Evolutionary conservation across 345 rosid genomes (phyloP), one percentile per base, ranked within the genome.

Genomic region (Eucalyptus marginata): DNA sequence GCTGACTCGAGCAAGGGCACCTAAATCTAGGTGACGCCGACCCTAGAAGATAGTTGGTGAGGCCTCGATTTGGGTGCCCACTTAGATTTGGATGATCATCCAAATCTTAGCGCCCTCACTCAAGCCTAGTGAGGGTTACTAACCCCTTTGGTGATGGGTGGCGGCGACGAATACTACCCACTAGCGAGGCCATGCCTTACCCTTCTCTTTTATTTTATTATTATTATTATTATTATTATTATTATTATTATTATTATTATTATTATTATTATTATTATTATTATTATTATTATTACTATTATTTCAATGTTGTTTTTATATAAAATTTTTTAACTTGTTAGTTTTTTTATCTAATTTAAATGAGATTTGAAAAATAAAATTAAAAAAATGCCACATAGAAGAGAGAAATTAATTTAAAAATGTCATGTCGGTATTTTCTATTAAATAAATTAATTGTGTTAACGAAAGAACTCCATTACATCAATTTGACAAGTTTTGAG

Each of bases 181-280:
- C 62, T 56, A 56, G 13, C 3, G 0, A 56, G 29, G 29, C 13
- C 62, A 0, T 4, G 0, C 27, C 29, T 0, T 8, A 1, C 27
- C 10, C 12, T 54, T 54, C 1, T 50, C 16, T 54, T 10, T 3
- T 20, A 13, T 36, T 17, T 51, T 17, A 17, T 52, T 50, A 14
- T 13, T 49, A 2, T 49, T 49, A 49, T 49, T 14, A 49, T 50
- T 50, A 50, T 50, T 49, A 49, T 50, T 50, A 50, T 50, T 50
- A 50, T 50, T 50, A 50, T 50, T 50, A 50, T 50, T 50, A 50
- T 50, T 50, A 50, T 50, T 50, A 16, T 50, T 50, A 15, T 50
- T 50, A 15, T 50, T 49, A 49, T 49, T 47, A 47, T 49, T 49
- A 49, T 49, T 47, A 11, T 49, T 49, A 49, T 49, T 49, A 13